Evolutionary conservation across 352 stramenopile genomes (phyloP).

Genomic region (Phytophthora citricola): DNA sequence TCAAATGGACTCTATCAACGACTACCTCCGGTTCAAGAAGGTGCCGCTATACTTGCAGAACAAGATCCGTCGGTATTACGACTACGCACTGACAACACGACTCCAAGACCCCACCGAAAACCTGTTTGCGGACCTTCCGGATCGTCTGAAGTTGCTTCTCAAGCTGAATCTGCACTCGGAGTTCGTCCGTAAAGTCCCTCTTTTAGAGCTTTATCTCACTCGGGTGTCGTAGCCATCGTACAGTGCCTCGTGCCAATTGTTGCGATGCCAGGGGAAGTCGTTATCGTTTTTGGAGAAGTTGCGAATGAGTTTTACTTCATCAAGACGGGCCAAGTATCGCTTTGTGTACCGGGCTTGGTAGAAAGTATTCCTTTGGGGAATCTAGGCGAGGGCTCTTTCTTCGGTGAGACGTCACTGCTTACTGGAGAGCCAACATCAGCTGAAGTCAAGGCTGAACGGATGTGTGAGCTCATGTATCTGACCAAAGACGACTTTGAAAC

Average conservation of each 20-base stretch:
- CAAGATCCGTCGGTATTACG: conserved; percentile 79
- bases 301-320: conserved; percentile 83
- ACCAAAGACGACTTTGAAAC: conserved; percentile 62
- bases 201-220: conserved; percentile 79
- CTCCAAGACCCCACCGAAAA: conserved; percentile 63
- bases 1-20: conserved; percentile 83
- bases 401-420: conserved; percentile 72
- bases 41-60: conserved; percentile 68
- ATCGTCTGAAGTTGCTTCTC: conserved; percentile 71
- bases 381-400: conserved; percentile 78
- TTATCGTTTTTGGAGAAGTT: conserved; percentile 68
- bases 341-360: conserved; percentile 45
- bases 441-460: conserved; percentile 66
- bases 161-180: conserved; percentile 70
- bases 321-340: conserved; percentile 64
- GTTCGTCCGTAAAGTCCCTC: conserved; percentile 78
- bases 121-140: conserved; percentile 75
- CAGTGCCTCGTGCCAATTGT: conserved; percentile 72
- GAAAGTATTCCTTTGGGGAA: conserved; percentile 62
- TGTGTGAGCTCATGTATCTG: conserved; percentile 73
- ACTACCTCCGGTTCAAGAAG: conserved; percentile 86
- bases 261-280: conserved; percentile 71
- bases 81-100: conserved; percentile 71
- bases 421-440: conserved; percentile 60
- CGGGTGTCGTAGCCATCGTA: conserved; percentile 74